These are phyloP conservation scores for Strobilomyces dryophilus DNA, from an alignment of 768 basidiomycete species.

Conservation along the genomic window DNA sequence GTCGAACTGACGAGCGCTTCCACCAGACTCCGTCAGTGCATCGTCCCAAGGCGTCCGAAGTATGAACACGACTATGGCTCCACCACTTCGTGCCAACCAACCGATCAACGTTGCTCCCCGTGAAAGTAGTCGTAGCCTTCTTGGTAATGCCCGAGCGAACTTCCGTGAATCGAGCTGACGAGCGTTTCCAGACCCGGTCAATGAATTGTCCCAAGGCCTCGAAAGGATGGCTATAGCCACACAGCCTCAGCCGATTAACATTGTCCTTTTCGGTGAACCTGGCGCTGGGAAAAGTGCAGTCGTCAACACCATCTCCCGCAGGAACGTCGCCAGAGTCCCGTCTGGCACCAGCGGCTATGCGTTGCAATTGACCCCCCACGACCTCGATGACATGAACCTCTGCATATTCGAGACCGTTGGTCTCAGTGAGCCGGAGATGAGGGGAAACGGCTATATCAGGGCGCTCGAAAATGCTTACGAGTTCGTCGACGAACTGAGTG, in stretches of 20 bases:
- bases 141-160: not conserved
- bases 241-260: not conserved
- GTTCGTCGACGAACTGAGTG: conserved; percentile 22
- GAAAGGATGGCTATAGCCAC: not conserved
- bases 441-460: conserved; percentile 24
- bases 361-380: conserved; percentile 10
- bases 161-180: too few relatives aligned
- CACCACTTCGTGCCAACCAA: not conserved
- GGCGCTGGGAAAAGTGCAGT: conserved; percentile 8
- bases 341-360: conserved; percentile 25
- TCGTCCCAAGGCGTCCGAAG: not conserved
- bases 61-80: not conserved
- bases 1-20: too few relatives aligned
- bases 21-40: too few relatives aligned
- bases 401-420: conserved; percentile 34
- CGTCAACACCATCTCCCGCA: conserved; percentile 4
- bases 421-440: conserved; percentile 29
- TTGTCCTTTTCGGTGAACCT: conserved; percentile 3
- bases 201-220: too few relatives aligned
- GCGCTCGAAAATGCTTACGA: conserved; percentile 27
- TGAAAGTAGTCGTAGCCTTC: not conserved
- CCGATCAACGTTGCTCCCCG: not conserved
- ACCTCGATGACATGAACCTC: conserved; percentile 13
- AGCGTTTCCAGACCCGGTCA: too few relatives aligned
- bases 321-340: not conserved